Evolutionary conservation across 2,329 filamentous ascomycete species (phyloP), one percentile per base, ranked within the genome.

Genomic region (Septoria petroselini): DNA sequence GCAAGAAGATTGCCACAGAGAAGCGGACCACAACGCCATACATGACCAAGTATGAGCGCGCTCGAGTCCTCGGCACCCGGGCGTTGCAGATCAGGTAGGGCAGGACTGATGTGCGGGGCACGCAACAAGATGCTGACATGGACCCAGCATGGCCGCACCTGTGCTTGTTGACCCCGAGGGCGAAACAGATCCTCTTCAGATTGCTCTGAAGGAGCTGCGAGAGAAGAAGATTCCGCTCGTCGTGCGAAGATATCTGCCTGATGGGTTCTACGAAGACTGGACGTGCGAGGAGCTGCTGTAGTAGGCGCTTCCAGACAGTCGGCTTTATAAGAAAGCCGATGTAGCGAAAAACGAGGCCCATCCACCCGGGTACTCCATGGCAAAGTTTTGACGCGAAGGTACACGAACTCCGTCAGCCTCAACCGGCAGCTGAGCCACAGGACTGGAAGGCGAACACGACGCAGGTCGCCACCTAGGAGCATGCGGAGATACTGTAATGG

Each of bases 251-350:
- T 98, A 97, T 74, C 80, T 98, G 68, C 93, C 93, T 17, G 93
- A 98, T 74, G 93, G 93, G 76, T 95, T 82, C 88, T 97, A 97
- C 72, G 93, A 98, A 79, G 93, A 98, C 71, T 98, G 93, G 93
- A 95, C 91, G 29, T 96, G 91, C 73, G 93, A 97, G 73, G 93
- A 98, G 73, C 78, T 97, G 58, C 79, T 95, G 48, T 79, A 71
- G 67, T 39, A 51, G 27, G 39, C 18, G 18, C 19, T 19, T 8
- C 19, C 12, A 27, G 9, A 41, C 7, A 31, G 33, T n/a, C n/a
- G n/a, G n/a, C n/a, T n/a, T n/a, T n/a, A n/a, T n/a, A n/a, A n/a
- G n/a, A n/a, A n/a, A n/a, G n/a, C n/a, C n/a, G n/a, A n/a, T n/a
- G n/a, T n/a, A n/a, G n/a, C n/a, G n/a, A n/a, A n/a, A n/a, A n/a